A percentile compares a stretch with the other conserved stretches of the same genome.
Evolutionary conservation across 306 rosid genomes (phyloP).

Genomic region (Acmispon strigosus): DNA sequence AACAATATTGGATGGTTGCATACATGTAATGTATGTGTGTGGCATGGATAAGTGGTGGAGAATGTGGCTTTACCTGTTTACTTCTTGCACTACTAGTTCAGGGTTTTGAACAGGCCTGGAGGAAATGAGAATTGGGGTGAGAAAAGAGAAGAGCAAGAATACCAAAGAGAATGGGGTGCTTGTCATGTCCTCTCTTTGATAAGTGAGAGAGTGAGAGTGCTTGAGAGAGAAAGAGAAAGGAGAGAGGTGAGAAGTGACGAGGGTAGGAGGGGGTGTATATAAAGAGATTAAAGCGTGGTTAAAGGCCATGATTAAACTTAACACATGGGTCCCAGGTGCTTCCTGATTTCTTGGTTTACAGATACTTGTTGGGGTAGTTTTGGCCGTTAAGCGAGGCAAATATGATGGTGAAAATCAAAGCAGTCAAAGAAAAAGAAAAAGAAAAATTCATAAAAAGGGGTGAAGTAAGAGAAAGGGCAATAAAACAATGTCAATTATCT

Average conservation of each 20-base stretch:
- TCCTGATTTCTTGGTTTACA: constrained; percentile 60
- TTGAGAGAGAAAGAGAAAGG: background rate
- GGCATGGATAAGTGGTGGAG: background rate
- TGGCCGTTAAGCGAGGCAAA: constrained; percentile 65
- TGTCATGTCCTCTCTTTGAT: constrained; percentile 34
- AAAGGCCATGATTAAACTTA: constrained; percentile 51
- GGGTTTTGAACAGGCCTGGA: constrained; percentile 53
- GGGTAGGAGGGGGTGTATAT: constrained; percentile 33
- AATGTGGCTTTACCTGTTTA: constrained; percentile 55
- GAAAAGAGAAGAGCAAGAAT: constrained; percentile 43
- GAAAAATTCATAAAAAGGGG: background rate
- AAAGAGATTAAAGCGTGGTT: constrained; percentile 41
- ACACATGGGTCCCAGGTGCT: constrained; percentile 46
- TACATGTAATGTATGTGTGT: background rate
- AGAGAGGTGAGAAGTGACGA: constrained; percentile 15
- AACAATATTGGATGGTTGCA: too few species aligned
- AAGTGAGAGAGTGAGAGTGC: background rate
- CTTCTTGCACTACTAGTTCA: constrained; percentile 53
- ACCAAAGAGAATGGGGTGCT: constrained; percentile 22
- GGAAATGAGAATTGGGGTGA: constrained; percentile 35
- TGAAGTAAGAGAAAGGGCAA: background rate
- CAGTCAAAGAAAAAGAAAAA: background rate
- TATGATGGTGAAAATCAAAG: constrained; percentile 24
- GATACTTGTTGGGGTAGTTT: constrained; percentile 49
- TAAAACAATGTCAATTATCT: background rate